phyloP scores from a whole-genome alignment of 176 grass and related monocot genomes.

The Themeda triandra region DNA sequence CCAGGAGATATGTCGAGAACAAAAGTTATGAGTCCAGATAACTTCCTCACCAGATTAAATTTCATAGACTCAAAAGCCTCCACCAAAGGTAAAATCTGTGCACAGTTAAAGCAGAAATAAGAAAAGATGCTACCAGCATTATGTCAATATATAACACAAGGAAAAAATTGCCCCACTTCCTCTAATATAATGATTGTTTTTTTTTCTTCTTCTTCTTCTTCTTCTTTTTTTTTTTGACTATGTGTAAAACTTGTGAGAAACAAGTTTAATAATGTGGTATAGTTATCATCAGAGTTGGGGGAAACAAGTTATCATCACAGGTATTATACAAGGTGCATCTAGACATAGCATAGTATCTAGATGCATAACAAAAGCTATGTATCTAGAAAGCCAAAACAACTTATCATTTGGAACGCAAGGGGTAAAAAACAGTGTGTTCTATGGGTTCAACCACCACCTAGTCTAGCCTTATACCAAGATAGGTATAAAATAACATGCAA shows the following conservation, averaged over 20 bases:
- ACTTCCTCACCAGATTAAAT: conserved; percentile 71
- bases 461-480: background rate
- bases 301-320: background rate
- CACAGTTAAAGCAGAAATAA: conserved; percentile 19
- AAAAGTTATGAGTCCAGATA: conserved; percentile 5
- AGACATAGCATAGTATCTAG: background rate
- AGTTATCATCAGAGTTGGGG: background rate
- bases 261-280: conserved; percentile 12
- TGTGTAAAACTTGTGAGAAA: background rate
- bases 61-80: conserved; percentile 79
- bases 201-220: too few relatives aligned
- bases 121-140: conserved; percentile 28
- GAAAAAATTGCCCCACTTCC: background rate
- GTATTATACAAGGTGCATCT: background rate
- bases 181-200: conserved; percentile 3
- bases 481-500: conserved; percentile 16
- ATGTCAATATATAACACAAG: background rate
- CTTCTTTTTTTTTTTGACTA: background rate
- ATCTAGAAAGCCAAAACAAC: background rate
- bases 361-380: background rate
- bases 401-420: background rate
- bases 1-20: background rate
- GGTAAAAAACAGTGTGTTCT: background rate
- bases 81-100: conserved; percentile 78
- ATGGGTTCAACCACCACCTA: background rate